These are phyloP conservation scores for Mycena latifolia DNA, from an alignment of 768 basidiomycete species.

Conservation along the genomic window DNA sequence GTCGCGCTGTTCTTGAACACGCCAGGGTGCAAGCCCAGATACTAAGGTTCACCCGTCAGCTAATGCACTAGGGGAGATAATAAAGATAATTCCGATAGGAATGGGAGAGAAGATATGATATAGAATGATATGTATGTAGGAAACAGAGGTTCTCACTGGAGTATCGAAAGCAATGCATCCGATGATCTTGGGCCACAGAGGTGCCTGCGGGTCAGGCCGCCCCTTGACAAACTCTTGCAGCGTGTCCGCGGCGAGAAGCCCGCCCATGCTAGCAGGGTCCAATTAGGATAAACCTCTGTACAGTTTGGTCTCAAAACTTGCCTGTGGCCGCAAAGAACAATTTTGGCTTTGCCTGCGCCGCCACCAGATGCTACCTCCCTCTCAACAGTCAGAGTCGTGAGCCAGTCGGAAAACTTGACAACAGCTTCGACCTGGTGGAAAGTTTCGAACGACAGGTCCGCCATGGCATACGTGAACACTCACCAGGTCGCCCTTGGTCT, in stretches of 20 bases:
- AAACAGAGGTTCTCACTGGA: constrained; percentile 65
- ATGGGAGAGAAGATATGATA: too few species aligned
- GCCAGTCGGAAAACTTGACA: constrained; percentile 91
- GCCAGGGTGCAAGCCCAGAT: constrained; percentile 86
- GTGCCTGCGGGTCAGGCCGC: constrained; percentile 71
- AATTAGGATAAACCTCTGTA: too few species aligned
- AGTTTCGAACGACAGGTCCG: background rate
- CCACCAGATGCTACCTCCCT: constrained; percentile 81
- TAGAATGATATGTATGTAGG: background rate
- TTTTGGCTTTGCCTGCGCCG: constrained; percentile 83
- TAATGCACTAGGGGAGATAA: too few species aligned
- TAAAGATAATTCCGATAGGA: too few species aligned
- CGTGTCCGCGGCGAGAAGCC: constrained; percentile 88
- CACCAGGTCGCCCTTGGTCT: constrained; percentile 95
- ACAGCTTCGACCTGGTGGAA: constrained; percentile 78
- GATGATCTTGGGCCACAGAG: constrained; percentile 91
- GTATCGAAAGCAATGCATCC: constrained; percentile 92
- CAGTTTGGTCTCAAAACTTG: too few species aligned
- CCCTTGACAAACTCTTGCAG: constrained; percentile 78
- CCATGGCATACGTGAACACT: constrained; percentile 37
- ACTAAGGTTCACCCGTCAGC: constrained; percentile 60
- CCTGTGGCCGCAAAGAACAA: constrained; percentile 94
- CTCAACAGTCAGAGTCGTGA: constrained; percentile 89
- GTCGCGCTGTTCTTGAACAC: constrained; percentile 89
- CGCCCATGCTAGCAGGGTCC: constrained; percentile 82